These are phyloP conservation scores for Emericellopsis cladophorae DNA, from an alignment of 2,329 filamentous ascomycete genomes.

Conservation along the genomic window DNA sequence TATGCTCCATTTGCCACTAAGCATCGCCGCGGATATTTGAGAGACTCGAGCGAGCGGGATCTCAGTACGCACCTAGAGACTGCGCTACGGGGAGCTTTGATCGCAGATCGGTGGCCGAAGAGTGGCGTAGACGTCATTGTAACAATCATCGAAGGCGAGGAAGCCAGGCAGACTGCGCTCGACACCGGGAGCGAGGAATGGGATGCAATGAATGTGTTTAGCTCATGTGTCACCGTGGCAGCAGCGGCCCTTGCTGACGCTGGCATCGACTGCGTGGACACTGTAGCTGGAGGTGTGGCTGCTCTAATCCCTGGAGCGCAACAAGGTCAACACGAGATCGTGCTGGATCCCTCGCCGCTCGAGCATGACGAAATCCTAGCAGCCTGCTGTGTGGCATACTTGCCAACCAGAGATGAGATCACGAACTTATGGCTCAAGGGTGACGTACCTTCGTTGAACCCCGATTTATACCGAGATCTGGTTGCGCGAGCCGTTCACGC, in stretches of 20 bases:
- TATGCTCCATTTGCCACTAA: slow-evolving; percentile 89
- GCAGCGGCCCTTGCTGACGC: slow-evolving; percentile 89
- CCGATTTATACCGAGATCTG: slow-evolving; percentile 17
- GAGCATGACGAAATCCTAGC: slow-evolving; percentile 70
- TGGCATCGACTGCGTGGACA: slow-evolving; percentile 88
- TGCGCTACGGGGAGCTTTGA: slow-evolving; percentile 76
- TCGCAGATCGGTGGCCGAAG: slow-evolving; percentile 96
- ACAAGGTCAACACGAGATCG: slow-evolving; percentile 27
- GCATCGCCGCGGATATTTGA: slow-evolving; percentile 70
- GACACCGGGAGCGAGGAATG: slow-evolving; percentile 51
- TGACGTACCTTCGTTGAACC: slow-evolving; percentile 28
- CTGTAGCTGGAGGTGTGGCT: slow-evolving; percentile 79
- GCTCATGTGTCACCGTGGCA: slow-evolving; percentile 86
- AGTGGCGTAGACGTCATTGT: slow-evolving; percentile 92
- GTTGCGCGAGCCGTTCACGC: slow-evolving; percentile 27
- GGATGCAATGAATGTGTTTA: slow-evolving; percentile 84
- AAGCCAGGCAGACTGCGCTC: slow-evolving; percentile 46
- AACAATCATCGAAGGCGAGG: slow-evolving; percentile 86
- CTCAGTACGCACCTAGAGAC: slow-evolving; percentile 85
- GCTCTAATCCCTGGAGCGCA: slow-evolving; percentile 47
- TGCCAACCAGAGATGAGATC: slow-evolving; percentile 77
- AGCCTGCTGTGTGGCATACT: slow-evolving; percentile 81
- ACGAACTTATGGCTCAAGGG: slow-evolving; percentile 94
- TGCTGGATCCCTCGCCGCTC: slow-evolving; percentile 72
- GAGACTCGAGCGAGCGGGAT: slow-evolving; percentile 78